A percentile compares a stretch with the other conserved stretches of the same genome.
phyloP scores from a whole-genome alignment of 139 green algal species.

The Micractinium conductrix region DNA sequence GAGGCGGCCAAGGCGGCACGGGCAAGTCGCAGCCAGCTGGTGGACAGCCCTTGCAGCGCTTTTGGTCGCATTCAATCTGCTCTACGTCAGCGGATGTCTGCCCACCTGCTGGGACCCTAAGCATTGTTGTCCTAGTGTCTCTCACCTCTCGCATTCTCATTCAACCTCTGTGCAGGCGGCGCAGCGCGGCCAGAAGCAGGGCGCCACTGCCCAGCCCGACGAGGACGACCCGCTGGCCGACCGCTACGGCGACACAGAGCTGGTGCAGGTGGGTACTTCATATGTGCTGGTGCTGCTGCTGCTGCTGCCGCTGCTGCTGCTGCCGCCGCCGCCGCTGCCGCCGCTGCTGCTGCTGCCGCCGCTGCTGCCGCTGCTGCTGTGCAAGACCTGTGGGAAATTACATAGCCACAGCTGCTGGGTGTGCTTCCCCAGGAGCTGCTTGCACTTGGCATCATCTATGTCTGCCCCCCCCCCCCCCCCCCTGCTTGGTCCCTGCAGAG shows the following conservation, averaged over 20 bases:
- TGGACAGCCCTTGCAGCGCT: too few species aligned
- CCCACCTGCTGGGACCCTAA: neutral
- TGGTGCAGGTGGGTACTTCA: conserved; percentile 80
- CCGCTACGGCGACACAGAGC: conserved; percentile 88
- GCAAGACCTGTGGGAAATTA: too few species aligned
- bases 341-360: too few species aligned
- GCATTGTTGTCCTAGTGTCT: too few species aligned
- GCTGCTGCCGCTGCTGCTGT: too few species aligned
- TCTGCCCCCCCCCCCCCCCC: neutral
- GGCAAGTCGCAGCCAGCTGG: conserved; percentile 28
- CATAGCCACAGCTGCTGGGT: neutral
- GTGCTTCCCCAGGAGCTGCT: neutral
- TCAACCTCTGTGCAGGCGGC: conserved; percentile 66
- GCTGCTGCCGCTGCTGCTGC: too few species aligned
- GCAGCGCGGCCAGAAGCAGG: conserved; percentile 72
- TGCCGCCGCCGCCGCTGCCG: too few species aligned
- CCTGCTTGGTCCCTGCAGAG: neutral
- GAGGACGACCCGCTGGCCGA: conserved; percentile 85
- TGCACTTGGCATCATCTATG: neutral
- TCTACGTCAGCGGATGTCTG: neutral
- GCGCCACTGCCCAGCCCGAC: conserved; percentile 69
- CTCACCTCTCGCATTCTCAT: too few species aligned
- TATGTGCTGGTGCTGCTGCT: too few species aligned
- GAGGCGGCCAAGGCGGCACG: conserved; percentile 67
- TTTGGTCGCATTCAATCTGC: too few species aligned